Evolutionary conservation across 805 yeast species (phyloP).

Genomic region (Wickerhamiella nectarea): DNA sequence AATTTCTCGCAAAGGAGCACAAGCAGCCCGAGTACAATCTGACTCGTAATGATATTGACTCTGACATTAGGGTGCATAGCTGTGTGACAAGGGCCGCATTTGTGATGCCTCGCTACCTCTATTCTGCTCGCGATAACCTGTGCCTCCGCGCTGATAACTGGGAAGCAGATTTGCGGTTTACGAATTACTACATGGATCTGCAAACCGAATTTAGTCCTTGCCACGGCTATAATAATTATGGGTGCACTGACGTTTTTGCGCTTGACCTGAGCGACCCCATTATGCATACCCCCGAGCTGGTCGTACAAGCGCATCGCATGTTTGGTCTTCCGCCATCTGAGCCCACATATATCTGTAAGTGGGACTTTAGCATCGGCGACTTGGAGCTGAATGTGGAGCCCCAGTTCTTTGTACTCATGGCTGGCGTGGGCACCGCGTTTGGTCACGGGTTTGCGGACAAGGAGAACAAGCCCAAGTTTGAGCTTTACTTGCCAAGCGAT

Average conservation of each 20-base stretch:
- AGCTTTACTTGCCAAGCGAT: slow-evolving; percentile 47
- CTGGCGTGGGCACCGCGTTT: slow-evolving; percentile 33
- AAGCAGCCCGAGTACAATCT: slow-evolving; percentile 9
- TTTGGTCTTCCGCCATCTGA: slow-evolving; percentile 85
- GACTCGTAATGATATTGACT: slow-evolving; percentile 39
- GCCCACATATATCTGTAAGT: slow-evolving; percentile 77
- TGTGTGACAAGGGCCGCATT: slow-evolving; percentile 57
- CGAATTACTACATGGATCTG: slow-evolving; percentile 81
- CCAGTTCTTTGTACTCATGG: slow-evolving; percentile 32
- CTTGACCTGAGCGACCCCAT: slow-evolving; percentile 10
- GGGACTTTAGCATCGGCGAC: slow-evolving; percentile 68
- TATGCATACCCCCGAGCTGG: slow-evolving; percentile 12
- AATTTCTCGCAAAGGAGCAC: slow-evolving; percentile 36
- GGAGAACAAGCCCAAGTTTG: slow-evolving; percentile 58
- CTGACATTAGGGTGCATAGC: slow-evolving; percentile 62
- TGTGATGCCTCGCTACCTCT: slow-evolving; percentile 59
- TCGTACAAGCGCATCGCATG: slow-evolving; percentile 63
- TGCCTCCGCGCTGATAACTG: slow-evolving; percentile 50
- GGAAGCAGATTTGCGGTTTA: slow-evolving; percentile 70
- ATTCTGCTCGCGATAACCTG: slow-evolving; percentile 47
- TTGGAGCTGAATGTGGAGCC: slow-evolving; percentile 39
- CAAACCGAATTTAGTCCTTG: slow-evolving; percentile 60
- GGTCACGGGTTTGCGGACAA: slow-evolving; percentile 53
- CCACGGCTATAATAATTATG: slow-evolving; percentile 24
- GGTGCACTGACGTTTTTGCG: slow-evolving; percentile 13